Evolutionary conservation across 192 early-diverging fungal genomes (phyloP), one percentile per base, ranked within the genome.

Genomic region (Endogone sp.): DNA sequence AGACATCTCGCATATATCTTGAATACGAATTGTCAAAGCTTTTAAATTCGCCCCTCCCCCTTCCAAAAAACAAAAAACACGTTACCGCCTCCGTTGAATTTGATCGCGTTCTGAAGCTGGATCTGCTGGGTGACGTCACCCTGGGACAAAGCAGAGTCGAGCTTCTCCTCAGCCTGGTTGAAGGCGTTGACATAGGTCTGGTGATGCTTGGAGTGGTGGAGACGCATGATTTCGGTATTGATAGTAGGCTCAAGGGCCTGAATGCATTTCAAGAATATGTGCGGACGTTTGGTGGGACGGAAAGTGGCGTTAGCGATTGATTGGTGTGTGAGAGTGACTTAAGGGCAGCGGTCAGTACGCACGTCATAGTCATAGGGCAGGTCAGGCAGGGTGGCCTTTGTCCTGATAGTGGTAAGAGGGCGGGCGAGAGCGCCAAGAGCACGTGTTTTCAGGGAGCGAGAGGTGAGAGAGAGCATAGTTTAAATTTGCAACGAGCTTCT

Each of bases 141-240:
- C 70, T 86, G 83, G 62, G 82, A 71, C 71, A 88, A 77, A 24
- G 94, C 90, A 25, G 80, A 84, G 31, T 81, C 81, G 54, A 94
- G 78, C 83, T 98, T 94, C 76, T 98, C 96, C 74, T 95, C 93
- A n/a, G 93, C 91, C n/a, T 76, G 81, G 75, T 98, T 98, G 56
- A 95, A 84, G 64, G 82, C 85, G 66, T 84, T 92, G 68, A 98
- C 90, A 73, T 98, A 98, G 4, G 94, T 81, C 56, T 93, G 91
- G 76, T 98, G 96, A 82, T 98, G 96, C 88, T 98, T 98, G 75
- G 78, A 61, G 83, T 98, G 92, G 82, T 98, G 96, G 57, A 98
- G 76, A 68, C 91, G 71, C 95, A 98, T 96, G 75, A 97, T 98
- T 75, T 98, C 93, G 58, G 88, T 88, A 49, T 88, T 93, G 78